Percentiles rank a stretch among this genome's conserved stretches.
These are phyloP conservation scores for Neocallimastix lanati DNA, from an alignment of 192 early-diverging fungal genomes.

Conservation along the genomic window DNA sequence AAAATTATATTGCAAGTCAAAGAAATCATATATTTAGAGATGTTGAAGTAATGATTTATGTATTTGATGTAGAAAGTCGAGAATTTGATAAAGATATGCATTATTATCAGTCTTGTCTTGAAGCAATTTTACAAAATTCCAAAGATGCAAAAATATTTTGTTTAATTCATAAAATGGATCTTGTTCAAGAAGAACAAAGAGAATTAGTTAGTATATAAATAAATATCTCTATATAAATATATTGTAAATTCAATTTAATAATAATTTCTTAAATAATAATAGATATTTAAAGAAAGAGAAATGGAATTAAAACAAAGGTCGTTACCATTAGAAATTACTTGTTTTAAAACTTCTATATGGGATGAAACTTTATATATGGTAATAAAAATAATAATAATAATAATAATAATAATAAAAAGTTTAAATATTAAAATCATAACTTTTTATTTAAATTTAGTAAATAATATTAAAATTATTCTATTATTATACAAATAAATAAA, in stretches of 20 bases:
- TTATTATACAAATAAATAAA: too few relatives aligned
- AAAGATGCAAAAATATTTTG: constrained; percentile 87
- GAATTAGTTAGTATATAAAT: constrained; percentile 24
- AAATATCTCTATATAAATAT: too few relatives aligned
- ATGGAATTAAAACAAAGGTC: constrained; percentile 47
- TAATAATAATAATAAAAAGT: too few relatives aligned
- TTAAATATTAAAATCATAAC: too few relatives aligned
- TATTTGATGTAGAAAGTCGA: constrained; percentile 87
- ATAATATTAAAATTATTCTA: too few relatives aligned
- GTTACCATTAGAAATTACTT: constrained; percentile 42
- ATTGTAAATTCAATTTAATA: too few relatives aligned
- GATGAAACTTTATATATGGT: constrained; percentile 79
- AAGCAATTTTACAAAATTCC: constrained; percentile 60
- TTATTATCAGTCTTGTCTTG: constrained; percentile 74
- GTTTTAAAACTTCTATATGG: constrained; percentile 77
- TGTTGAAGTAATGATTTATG: constrained; percentile 97
- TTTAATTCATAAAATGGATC: constrained; percentile 96
- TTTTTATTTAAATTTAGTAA: too few relatives aligned
- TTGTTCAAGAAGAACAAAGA: constrained; percentile 55
- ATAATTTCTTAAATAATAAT: background rate
- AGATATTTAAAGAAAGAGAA: constrained; percentile 49
- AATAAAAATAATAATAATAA: too few relatives aligned
- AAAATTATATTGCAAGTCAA: constrained; percentile 83
- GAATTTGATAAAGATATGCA: constrained; percentile 80
- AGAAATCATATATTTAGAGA: constrained; percentile 91